These are phyloP conservation scores for Aspergillus pseudotamarii DNA, from an alignment of 2,329 filamentous ascomycete genomes.

Conservation along the genomic window DNA sequence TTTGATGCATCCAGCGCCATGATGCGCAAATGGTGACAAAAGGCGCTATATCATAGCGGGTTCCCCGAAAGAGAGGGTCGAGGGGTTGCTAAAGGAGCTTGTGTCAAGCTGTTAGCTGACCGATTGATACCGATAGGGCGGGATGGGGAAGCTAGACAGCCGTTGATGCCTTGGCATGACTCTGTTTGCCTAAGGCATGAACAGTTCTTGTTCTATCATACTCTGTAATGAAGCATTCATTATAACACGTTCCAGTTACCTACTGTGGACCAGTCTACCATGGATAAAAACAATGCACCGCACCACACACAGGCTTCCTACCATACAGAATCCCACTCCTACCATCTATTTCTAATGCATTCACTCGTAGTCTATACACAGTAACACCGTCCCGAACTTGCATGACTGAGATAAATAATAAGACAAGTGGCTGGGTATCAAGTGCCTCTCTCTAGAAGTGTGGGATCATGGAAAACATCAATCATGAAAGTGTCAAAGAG, in stretches of 20 bases:
- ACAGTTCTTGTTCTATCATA: not conserved
- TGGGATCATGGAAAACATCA: not conserved
- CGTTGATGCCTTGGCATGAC: conserved; percentile 9
- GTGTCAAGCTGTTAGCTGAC: conserved; percentile 21
- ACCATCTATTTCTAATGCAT: conserved; percentile 4
- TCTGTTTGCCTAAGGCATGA: conserved; percentile 8
- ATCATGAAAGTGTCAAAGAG: conserved; percentile 10
- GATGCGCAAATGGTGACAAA: conserved; percentile 35
- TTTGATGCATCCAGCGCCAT: conserved; percentile 74
- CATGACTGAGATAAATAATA: not conserved
- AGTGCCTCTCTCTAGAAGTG: not conserved
- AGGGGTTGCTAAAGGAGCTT: conserved; percentile 23
- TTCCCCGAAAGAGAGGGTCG: conserved; percentile 8
- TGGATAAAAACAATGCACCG: not conserved
- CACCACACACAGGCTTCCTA: not conserved
- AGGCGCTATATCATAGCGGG: conserved; percentile 34
- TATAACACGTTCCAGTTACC: not conserved
- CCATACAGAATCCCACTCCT: not conserved
- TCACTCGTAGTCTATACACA: conserved; percentile 1
- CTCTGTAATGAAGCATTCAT: not conserved
- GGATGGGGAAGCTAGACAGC: conserved; percentile 16
- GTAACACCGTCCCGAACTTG: not conserved
- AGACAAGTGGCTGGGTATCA: not conserved
- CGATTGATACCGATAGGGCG: conserved; percentile 2
- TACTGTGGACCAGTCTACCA: not conserved